Evolutionary conservation across 768 basidiomycete species (phyloP), one percentile per base, ranked within the genome.

Genomic region (Hemileccinum impolitum): DNA sequence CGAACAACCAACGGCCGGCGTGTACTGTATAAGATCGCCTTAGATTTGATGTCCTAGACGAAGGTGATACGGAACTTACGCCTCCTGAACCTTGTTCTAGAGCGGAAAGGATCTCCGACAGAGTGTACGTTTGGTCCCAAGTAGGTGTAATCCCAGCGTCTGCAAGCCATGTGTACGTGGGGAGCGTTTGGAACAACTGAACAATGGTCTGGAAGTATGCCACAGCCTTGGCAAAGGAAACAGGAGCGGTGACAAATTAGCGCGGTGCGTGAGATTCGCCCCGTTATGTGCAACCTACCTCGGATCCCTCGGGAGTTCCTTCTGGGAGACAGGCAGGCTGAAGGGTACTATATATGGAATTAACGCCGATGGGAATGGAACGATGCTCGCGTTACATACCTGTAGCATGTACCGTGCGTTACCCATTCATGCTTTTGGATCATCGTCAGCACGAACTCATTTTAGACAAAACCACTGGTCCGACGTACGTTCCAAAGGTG

Each of bases 61-160:
- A 23, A 19, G 0, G 6, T 1, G 4, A 12, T 15, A 14, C n/a
- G 3, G 8, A 7, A 55, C 54, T 26, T 60, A 62, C 45, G 28
- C 80, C 83, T 21, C 80, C 83, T 19, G 77, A 77, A 37, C 74
- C 81, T 17, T 69, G 49, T 63, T 78, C 72, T 30, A 89, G 65
- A 1, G 85, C 87, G 38, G 73, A 58, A 8, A 73, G 71, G 25
- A 89, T 61, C 3, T 74, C 64, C 6, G 75, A 65, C n/a, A 86
- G 72, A 0, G 79, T 81, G 64, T 81, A 81, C 0, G 81, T 84
- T 50, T 64, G 65, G 46, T 67, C 69, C 4, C 66, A 61, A 6
- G 76, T 76, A 3, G 90, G 91, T 4, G 77, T 78, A 57, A 93
- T 92, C n/a, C 88, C 89, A 10, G 75, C 82, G n/a, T 76, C 68